phyloP scores from a whole-genome alignment of 257 asterid species.

The Lithospermum erythrorhizon region DNA sequence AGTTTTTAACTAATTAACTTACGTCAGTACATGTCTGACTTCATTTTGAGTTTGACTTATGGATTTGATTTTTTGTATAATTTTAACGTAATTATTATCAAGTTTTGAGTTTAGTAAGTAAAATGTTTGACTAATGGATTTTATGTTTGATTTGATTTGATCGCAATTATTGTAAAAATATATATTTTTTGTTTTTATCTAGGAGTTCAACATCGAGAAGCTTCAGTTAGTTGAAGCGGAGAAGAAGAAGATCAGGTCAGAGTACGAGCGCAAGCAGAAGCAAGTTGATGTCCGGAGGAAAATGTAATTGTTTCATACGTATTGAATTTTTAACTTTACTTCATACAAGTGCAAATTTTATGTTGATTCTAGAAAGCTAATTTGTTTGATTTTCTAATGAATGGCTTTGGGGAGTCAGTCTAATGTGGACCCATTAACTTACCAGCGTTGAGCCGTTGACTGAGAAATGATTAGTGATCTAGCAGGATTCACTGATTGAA shows the following conservation, averaged over 20 bases:
- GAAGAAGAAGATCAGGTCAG: constrained; percentile 93
- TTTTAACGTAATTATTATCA: background rate
- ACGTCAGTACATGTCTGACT: too few species aligned
- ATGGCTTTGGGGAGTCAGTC: too few species aligned
- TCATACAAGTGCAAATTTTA: background rate
- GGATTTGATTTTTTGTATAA: constrained; percentile 1
- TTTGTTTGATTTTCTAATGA: too few species aligned
- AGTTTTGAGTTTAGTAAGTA: background rate
- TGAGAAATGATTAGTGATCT: background rate
- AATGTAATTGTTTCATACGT: constrained; percentile 30
- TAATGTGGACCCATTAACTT: too few species aligned
- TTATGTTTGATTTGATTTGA: too few species aligned
- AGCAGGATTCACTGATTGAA: background rate
- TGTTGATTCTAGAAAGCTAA: background rate
- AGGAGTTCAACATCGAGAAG: constrained; percentile 99
- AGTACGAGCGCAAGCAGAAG: constrained; percentile 84
- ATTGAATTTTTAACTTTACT: constrained; percentile 4
- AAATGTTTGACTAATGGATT: too few species aligned
- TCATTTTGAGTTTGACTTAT: background rate
- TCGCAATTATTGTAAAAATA: too few species aligned
- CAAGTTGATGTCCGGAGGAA: constrained; percentile 82
- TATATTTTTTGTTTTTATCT: constrained; percentile 1
- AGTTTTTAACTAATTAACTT: too few species aligned
- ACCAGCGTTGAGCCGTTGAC: too few species aligned
- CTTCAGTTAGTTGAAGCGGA: constrained; percentile 92